Base-by-base conservation (phyloP, 1,284 basidiomycete species). In the Macrocybe sp. region DNA sequence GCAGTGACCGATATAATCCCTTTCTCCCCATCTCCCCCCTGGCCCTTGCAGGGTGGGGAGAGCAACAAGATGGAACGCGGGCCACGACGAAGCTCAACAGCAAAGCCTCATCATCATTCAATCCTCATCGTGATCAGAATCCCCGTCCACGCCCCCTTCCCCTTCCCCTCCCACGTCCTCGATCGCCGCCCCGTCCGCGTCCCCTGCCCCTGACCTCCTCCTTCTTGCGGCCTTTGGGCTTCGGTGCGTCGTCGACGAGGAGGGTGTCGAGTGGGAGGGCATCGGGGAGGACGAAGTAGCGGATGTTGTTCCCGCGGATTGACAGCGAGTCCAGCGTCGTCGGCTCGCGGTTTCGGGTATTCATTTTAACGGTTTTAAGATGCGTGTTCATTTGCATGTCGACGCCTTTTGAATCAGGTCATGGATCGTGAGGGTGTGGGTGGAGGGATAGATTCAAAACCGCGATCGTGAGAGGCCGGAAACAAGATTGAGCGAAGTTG, bases 301-400 rank as follows among this genome's bases (percentile, higher is more conserved):
- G 90, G 68, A 96, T 84, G 64, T 89, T 93, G 74, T 94, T 94
- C 36, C 92, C 92, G 52, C 94, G 84, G 61, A 97, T 92, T 36
- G 92, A 92, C 41, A 97, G 77, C 3, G 85, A 79, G 68, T 97
- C 94, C 48, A 96, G 81, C 22, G 85, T 78, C 46, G 81, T 74
- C 1, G 84, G 88, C 54, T 95, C 91, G 52, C 91, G 88, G 64
- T 92, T 93, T 48, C 90, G 83, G 34, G 85, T 80, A 6, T 92
- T 94, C 76, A 99, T 89, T 72, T 98, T 98, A 61, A 99, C 92
- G 41, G 92, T 92, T 75, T 97, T 97, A 42, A 97, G 79, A 61
- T 97, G 87, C 1, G 94, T 97, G 74, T 97, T 97, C 94, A 97
- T 97, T 64, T 92, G 90, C 78, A 93, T 93, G 68, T 96, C 92